Base-by-base conservation (phyloP, 2,329 filamentous ascomycete genomes). In the Beauveria medogensis region DNA sequence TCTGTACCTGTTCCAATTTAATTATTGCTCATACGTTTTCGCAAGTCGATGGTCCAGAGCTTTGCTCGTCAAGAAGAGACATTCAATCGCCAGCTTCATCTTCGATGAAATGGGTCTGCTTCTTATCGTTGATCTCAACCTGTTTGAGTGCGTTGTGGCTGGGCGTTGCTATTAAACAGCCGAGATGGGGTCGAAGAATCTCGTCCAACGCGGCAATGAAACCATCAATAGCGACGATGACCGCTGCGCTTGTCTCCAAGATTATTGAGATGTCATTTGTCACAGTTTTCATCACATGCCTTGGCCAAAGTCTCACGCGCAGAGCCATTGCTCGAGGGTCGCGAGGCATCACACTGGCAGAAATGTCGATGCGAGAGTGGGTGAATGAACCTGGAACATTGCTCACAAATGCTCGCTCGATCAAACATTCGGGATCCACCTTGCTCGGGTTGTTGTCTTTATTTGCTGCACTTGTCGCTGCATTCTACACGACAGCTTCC, bases 361-460 rank as follows among this genome's bases (percentile, higher is more conserved):
- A 93, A 68, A 83, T 92, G 76, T 87, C 82, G 18, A 91, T 93
- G 88, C 81, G 89, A 52, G 82, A 82, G 48, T 93, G 89, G 90
- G 81, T 88, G 22, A 82, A 86, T 52, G 84, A 88, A 71, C 88
- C 89, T 0, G 90, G 90, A 0, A 87, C 84, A 0, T 77, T 93
- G 64, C 76, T 93, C 22, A 89, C 87, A 0, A 85, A 90, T 65
- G 88, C 80, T 72, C 80, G 87, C 63, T 82, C 82, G 4, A 74
- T 92, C 1, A 80, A 81, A 5, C 86, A 88, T 62, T 86, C 87
- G 0, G 86, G 79, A 0, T 64, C 82, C 1, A 88, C 86, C 0
- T 65, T 89, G 0, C 74, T 92, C 1, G 90, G 90, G 0, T 69
- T 80, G 1, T 67, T 91, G 2, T 83, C 87, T 0, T 71, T 93